These are phyloP conservation scores for Peniophora sp. DNA, from an alignment of 1,284 basidiomycete species.

Conservation along the genomic window DNA sequence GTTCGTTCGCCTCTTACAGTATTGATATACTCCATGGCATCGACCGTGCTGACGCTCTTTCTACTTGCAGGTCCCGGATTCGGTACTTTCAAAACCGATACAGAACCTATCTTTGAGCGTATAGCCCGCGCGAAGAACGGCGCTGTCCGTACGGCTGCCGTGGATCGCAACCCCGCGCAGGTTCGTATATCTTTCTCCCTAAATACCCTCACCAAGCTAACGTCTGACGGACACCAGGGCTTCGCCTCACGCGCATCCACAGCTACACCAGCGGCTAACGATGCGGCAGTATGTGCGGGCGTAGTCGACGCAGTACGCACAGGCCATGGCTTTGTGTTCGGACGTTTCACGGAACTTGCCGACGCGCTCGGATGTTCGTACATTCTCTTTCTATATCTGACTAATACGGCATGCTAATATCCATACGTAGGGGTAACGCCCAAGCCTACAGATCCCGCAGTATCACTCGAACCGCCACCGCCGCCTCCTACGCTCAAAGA, in stretches of 20 bases:
- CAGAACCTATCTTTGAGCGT: constrained; percentile 81
- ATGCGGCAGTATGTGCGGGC: constrained; percentile 68
- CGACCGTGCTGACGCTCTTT: not conserved
- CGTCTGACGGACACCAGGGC: too few relatives aligned
- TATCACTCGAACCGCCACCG: constrained; percentile 11
- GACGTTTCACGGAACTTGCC: constrained; percentile 71
- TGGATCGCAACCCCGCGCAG: constrained; percentile 67
- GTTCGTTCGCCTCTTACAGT: constrained; percentile 9
- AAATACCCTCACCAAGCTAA: too few relatives aligned
- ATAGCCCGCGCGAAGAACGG: constrained; percentile 48
- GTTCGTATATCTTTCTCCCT: too few relatives aligned
- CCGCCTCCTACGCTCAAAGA: constrained; percentile 24
- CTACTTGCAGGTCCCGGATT: constrained; percentile 60
- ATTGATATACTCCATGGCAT: too few relatives aligned
- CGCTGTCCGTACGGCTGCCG: constrained; percentile 56
- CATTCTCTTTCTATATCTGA: not conserved
- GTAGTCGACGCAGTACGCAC: constrained; percentile 47
- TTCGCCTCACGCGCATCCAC: constrained; percentile 72
- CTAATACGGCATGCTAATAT: not conserved
- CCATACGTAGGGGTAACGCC: constrained; percentile 48
- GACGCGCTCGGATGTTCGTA: constrained; percentile 71
- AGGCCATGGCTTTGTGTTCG: constrained; percentile 76
- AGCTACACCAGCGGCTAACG: constrained; percentile 61
- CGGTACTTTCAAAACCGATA: constrained; percentile 79
- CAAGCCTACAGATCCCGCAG: constrained; percentile 23